Conservation (phyloP, 176 grass and related monocot genomes). For the Triticum turgidum region DNA sequence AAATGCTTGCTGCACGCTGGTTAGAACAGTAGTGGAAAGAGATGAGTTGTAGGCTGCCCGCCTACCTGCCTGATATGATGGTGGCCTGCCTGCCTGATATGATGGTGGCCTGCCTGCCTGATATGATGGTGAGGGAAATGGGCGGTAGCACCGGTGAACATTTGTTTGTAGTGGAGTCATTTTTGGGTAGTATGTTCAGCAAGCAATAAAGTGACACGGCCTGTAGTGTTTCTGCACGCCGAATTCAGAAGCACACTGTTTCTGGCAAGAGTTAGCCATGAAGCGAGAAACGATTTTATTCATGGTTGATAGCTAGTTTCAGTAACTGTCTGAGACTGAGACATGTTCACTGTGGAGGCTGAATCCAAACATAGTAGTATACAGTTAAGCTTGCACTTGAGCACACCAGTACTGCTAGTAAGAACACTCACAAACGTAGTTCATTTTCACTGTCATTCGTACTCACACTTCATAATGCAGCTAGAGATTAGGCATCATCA, state of each 20-base stretch:
- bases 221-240: background rate
- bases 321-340: background rate
- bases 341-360: background rate
- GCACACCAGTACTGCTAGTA: background rate
- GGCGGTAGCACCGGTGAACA: slow-evolving; percentile 14
- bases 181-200: slow-evolving; percentile 23
- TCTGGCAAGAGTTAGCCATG: background rate
- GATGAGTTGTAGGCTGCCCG: background rate
- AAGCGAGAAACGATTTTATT: background rate
- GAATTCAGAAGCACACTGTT: background rate
- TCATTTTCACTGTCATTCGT: background rate
- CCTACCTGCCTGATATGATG: background rate
- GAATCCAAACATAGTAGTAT: background rate
- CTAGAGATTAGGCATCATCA: background rate
- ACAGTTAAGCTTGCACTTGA: background rate
- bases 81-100: background rate
- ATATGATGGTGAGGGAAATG: background rate
- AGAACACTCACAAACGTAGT: background rate
- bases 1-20: background rate
- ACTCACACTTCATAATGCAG: background rate
- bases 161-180: background rate
- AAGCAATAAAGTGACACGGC: background rate
- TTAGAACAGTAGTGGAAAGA: slow-evolving; percentile 3
- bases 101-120: background rate
- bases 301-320: background rate